Evolutionary conservation across 176 grass and related monocot species (phyloP), one percentile per base, ranked within the genome.

Genomic region (Zizania latifolia): DNA sequence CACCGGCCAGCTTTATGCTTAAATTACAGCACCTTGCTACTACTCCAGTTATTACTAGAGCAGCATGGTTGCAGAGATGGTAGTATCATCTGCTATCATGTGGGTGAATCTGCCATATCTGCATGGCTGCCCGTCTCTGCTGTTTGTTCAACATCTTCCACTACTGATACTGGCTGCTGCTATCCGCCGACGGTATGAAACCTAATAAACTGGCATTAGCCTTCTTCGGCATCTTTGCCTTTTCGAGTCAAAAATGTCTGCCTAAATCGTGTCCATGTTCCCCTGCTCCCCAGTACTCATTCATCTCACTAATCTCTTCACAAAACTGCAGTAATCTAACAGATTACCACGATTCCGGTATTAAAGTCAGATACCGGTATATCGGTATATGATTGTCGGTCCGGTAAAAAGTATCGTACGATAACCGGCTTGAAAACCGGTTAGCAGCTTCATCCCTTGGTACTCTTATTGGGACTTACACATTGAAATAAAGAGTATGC

Each of bases 201-300:
- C 0, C 1, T 46, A 55, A 37, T 71, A 26, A 33, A 62, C 13
- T 11, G 21, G 6, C n/a, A 63, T 30, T 32, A 50, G 4, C 60
- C 51, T 48, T 85, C 1, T 56, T 14, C 28, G 61, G 29, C 30
- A n/a, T 31, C 59, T 36, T 36, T 33, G 12, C 13, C 4, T 60
- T 77, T 61, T n/a, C 21, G 6, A 17, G 78, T 81, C 57, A 72
- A 81, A 81, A 72, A 72, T 81, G 78, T n/a, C 78, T 53, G 57
- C 67, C 29, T 28, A 33, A 19, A 17, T 8, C 26, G 24, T 70
- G 50, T 26, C 38, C 11, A 0, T 78, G 41, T 56, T 19, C 62
- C 32, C 30, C 14, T 11, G 3, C 22, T 31, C 36, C 26, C 12
- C 8, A 19, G 19, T 2, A 10, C 48, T 8, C 13, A 2, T 53